phyloP scores from a whole-genome alignment of 441 rosid genomes.

The Mallotus japonicus region DNA sequence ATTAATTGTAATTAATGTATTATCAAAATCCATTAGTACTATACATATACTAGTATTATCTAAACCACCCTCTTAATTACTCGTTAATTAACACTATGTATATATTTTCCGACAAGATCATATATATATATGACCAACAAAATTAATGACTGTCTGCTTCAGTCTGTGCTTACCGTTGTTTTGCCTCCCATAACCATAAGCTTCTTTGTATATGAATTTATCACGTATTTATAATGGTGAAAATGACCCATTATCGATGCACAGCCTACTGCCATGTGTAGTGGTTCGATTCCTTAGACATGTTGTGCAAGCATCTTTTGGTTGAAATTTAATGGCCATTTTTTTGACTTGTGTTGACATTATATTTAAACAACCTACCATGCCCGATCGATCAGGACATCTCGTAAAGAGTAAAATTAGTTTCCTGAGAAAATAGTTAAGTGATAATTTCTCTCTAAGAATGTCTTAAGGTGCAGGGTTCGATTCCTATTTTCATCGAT shows the following conservation, averaged over 20 bases:
- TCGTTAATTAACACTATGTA: neutral
- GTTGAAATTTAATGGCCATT: constrained; percentile 19
- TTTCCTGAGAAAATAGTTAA: too few relatives aligned
- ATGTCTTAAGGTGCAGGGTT: too few relatives aligned
- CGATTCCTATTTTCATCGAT: too few relatives aligned
- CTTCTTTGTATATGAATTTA: neutral
- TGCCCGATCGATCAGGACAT: too few relatives aligned
- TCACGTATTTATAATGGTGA: constrained; percentile 11
- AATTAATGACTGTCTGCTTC: constrained; percentile 19
- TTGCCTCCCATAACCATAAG: neutral
- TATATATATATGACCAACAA: neutral
- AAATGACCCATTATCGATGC: constrained; percentile 24
- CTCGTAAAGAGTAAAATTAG: too few relatives aligned
- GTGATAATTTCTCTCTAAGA: too few relatives aligned
- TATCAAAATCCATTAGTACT: too few relatives aligned
- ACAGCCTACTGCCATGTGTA: neutral
- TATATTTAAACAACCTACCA: too few relatives aligned
- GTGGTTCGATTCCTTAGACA: neutral
- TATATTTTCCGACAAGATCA: constrained; percentile 18
- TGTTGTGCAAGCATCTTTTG: constrained; percentile 8
- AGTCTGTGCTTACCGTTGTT: neutral
- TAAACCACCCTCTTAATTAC: neutral
- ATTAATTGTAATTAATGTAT: neutral
- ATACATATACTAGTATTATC: too few relatives aligned
- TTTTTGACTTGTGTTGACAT: constrained; percentile 4